A percentile compares a stretch with the other conserved stretches of the same genome.
phyloP scores from a whole-genome alignment of 1,284 basidiomycete genomes.

The Volvariella surrecta region DNA sequence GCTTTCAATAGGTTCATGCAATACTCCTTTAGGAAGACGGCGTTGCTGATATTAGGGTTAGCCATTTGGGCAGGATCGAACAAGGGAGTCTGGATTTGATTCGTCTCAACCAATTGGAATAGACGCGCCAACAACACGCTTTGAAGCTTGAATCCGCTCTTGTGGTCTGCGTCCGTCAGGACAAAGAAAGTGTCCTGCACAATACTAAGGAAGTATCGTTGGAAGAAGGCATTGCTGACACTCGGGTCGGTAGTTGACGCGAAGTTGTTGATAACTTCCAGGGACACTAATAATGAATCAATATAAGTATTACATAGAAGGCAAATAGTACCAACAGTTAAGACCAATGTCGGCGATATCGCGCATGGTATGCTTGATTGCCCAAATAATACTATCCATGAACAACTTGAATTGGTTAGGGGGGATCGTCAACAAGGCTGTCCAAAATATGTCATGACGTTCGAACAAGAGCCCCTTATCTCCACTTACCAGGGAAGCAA shows the following conservation, averaged over 20 bases:
- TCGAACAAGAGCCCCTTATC: slow-evolving; percentile 1
- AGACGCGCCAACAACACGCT: slow-evolving; percentile 85
- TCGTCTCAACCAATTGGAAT: slow-evolving; percentile 89
- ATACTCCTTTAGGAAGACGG: slow-evolving; percentile 82
- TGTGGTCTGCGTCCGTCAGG: slow-evolving; percentile 96
- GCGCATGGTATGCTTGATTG: slow-evolving; percentile 99
- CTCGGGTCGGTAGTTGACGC: slow-evolving; percentile 65
- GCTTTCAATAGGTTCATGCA: slow-evolving; percentile 79
- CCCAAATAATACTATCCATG: slow-evolving; percentile 99
- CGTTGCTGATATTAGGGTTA: slow-evolving; percentile 76
- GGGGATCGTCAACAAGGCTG: slow-evolving; percentile 81
- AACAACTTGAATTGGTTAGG: slow-evolving; percentile 95
- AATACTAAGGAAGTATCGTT: slow-evolving; percentile 88
- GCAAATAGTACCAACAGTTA: slow-evolving; percentile 50
- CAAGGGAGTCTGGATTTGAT: slow-evolving; percentile 77
- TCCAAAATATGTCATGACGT: slow-evolving; percentile 5
- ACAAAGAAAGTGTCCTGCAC: slow-evolving; percentile 98
- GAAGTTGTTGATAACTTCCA: slow-evolving; percentile 97
- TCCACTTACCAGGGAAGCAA: slow-evolving; percentile 83
- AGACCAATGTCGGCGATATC: slow-evolving; percentile 96
- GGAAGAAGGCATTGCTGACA: slow-evolving; percentile 67
- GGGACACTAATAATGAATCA: slow-evolving; percentile 55
- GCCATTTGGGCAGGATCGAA: slow-evolving; percentile 75
- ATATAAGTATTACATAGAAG: slow-evolving; percentile 9
- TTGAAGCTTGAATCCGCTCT: slow-evolving; percentile 94